phyloP scores from a whole-genome alignment of 2,329 filamentous ascomycete species.

The Aspergillus ustus region DNA sequence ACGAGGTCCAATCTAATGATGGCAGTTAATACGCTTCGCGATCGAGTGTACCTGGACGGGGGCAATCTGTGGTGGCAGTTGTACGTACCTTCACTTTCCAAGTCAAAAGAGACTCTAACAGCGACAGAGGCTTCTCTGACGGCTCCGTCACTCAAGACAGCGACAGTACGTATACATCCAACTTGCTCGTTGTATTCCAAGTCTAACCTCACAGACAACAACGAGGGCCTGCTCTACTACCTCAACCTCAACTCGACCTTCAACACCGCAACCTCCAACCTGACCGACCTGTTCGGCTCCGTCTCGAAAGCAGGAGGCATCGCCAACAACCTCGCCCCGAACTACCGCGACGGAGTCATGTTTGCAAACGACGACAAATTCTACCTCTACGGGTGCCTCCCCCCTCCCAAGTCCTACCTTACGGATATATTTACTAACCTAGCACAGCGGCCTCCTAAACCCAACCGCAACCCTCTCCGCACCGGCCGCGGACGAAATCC shows the following conservation, averaged over 20 bases:
- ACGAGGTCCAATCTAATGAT: neutral
- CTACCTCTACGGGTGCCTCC: constrained; percentile 61
- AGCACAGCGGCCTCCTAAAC: constrained; percentile 51
- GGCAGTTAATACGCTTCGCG: constrained; percentile 62
- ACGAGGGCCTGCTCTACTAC: constrained; percentile 58
- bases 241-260: constrained; percentile 65
- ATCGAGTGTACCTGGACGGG: constrained; percentile 70
- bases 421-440: neutral
- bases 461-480: constrained; percentile 38
- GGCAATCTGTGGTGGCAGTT: constrained; percentile 61
- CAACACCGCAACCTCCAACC: constrained; percentile 54
- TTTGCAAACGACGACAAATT: constrained; percentile 68
- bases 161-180: neutral
- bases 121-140: neutral
- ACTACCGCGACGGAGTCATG: constrained; percentile 66
- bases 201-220: constrained; percentile 46
- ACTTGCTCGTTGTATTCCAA: too few relatives aligned
- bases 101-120: neutral
- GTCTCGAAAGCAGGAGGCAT: constrained; percentile 56
- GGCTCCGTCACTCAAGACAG: neutral
- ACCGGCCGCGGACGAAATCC: constrained; percentile 4
- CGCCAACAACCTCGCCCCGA: constrained; percentile 58
- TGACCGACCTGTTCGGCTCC: constrained; percentile 56
- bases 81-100: too few relatives aligned
- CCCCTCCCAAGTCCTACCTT: too few relatives aligned